Evolutionary conservation across 495 filamentous ascomycete species (phyloP).

Genomic region (Neurospora intermedia): DNA sequence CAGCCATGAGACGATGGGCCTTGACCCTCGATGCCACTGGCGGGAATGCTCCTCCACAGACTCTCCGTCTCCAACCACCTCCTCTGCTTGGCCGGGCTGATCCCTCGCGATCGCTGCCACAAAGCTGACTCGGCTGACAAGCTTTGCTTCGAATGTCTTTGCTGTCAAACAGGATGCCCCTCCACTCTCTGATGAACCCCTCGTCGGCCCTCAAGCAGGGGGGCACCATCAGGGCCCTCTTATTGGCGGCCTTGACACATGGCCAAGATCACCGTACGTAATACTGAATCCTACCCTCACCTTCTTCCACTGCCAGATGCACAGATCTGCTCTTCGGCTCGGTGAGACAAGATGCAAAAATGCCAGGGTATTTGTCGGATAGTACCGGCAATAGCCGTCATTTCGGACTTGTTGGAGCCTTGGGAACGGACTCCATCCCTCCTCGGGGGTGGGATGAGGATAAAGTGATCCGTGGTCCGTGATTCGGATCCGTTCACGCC

Average conservation of each 20-base stretch:
- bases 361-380: background rate
- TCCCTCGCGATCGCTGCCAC: background rate
- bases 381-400: background rate
- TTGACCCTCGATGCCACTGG: background rate
- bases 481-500: background rate
- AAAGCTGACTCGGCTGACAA: background rate
- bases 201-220: background rate
- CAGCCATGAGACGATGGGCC: background rate
- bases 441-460: background rate
- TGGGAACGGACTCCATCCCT: background rate
- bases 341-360: background rate
- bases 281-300: background rate
- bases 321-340: background rate
- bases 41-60: background rate
- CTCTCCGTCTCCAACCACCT: background rate
- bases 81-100: background rate
- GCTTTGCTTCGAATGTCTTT: background rate
- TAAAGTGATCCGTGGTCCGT: background rate
- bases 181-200: background rate
- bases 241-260: background rate
- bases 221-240: background rate
- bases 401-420: background rate
- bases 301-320: background rate
- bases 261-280: background rate
- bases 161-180: background rate